Conservation (phyloP, 2,329 filamentous ascomycete genomes). For the Colletotrichum kahawae region DNA sequence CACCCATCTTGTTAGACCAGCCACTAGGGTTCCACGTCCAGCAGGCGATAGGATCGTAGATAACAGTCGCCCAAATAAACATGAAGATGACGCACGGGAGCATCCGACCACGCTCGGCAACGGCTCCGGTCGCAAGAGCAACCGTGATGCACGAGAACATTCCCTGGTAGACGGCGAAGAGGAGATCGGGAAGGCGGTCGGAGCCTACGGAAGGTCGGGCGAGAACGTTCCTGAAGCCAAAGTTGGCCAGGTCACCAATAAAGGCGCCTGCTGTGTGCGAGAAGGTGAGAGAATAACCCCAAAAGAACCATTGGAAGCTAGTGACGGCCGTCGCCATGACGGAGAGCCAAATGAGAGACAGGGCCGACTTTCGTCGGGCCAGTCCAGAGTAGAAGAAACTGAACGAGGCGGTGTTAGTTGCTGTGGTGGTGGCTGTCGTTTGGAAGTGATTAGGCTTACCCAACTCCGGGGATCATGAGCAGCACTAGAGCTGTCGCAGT, state of each 20-base stretch:
- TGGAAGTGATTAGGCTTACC: constrained; percentile 33
- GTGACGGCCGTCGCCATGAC: constrained; percentile 85
- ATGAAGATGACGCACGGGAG: constrained; percentile 89
- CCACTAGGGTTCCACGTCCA: constrained; percentile 91
- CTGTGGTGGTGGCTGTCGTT: background rate
- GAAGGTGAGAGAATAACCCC: constrained; percentile 84
- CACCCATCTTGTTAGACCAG: constrained; percentile 81
- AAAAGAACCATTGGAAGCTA: constrained; percentile 94
- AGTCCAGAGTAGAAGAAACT: constrained; percentile 92
- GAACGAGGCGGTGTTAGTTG: constrained; percentile 5
- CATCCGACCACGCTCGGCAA: constrained; percentile 87
- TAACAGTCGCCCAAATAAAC: constrained; percentile 88
- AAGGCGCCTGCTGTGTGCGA: constrained; percentile 78
- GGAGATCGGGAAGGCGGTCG: constrained; percentile 75
- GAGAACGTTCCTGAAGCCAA: constrained; percentile 79
- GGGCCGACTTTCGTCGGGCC: constrained; percentile 84
- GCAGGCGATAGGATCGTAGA: constrained; percentile 93
- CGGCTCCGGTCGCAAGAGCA: constrained; percentile 82
- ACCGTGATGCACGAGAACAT: constrained; percentile 90
- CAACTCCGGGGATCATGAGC: constrained; percentile 92
- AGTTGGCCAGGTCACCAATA: constrained; percentile 80
- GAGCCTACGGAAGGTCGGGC: constrained; percentile 78
- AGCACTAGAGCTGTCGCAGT: constrained; percentile 82
- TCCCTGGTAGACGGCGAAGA: constrained; percentile 87
- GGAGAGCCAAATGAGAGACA: constrained; percentile 90